Evolutionary conservation across 306 rosid species (phyloP), one percentile per base, ranked within the genome.

Genomic region (Parietaria judaica): DNA sequence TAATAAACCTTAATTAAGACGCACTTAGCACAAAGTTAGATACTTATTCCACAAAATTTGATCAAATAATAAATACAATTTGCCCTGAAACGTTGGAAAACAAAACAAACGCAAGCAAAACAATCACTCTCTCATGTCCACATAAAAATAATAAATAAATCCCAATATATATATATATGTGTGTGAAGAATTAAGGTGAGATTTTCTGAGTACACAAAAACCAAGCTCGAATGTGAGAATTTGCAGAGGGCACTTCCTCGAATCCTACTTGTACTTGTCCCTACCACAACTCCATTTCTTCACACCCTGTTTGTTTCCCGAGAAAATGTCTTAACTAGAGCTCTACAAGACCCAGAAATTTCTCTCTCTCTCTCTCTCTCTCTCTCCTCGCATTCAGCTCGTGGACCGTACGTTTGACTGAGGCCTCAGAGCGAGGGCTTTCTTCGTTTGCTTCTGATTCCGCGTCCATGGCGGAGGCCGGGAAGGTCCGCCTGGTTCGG

Each of bases 401-500:
- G 58, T 63, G 60, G 56, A 57, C 64, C 72, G 54, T 53, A 58
- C 70, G 11, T 70, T 23, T 81, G 63, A 67, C 79, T 58, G 56
- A 45, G 47, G 31, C 31, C 31, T 23, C 1, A 23, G 31, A 23
- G 31, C 31, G 31, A 23, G 58, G 56, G 52, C 8, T 46, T 70
- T 6, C 12, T 44, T 48, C 12, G 8, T 46, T 70, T 6, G 14
- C 31, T 37, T 14, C 11, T 11, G 56, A 15, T 38, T 31, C 45
- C 5, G 43, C 36, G 13, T 12, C 79, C 60, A 94, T 94, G 99
- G 80, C 78, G 78, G 97, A 83, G 55, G 76, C 88, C 0, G 61
- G 76, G 3, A 88, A 78, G 72, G 65, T 86, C 36, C 72, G 95
- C 14, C 49, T 94, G 77, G 97, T 86, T 67, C 64, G 87, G 74